These are phyloP conservation scores for Exsudoporus floridanus DNA, from an alignment of 1,284 basidiomycete species.

Conservation along the genomic window DNA sequence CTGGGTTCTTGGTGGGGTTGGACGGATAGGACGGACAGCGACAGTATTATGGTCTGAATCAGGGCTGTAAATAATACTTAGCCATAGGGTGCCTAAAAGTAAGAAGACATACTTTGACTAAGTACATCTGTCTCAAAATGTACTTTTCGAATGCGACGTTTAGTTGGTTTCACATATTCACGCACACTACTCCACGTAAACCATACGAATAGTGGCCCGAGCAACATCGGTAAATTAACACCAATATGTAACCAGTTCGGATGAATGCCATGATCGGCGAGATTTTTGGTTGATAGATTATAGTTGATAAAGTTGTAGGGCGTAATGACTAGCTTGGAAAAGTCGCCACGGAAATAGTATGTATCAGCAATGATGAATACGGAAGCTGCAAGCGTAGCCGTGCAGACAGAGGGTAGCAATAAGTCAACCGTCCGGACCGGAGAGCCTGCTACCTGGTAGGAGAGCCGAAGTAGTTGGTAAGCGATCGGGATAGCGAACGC, in stretches of 20 bases:
- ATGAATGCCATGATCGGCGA: slow-evolving; percentile 42
- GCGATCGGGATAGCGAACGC: slow-evolving; percentile 37
- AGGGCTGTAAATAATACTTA: slow-evolving; percentile 29
- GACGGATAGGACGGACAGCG: slow-evolving; percentile 35
- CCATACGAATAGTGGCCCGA: slow-evolving; percentile 37
- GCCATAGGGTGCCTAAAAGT: neutral
- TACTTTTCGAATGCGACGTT: slow-evolving; percentile 5
- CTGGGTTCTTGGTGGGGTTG: slow-evolving; percentile 45
- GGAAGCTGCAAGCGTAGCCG: slow-evolving; percentile 16
- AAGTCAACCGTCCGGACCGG: slow-evolving; percentile 3
- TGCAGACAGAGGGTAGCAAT: slow-evolving; percentile 20
- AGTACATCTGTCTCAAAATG: slow-evolving; percentile 16
- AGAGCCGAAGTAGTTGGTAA: slow-evolving; percentile 24
- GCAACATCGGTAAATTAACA: slow-evolving; percentile 42
- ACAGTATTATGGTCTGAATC: slow-evolving; percentile 32
- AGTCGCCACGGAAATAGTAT: slow-evolving; percentile 33
- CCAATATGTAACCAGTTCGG: slow-evolving; percentile 41
- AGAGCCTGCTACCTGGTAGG: slow-evolving; percentile 15
- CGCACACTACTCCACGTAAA: slow-evolving; percentile 11
- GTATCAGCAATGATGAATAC: slow-evolving; percentile 33
- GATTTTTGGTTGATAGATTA: slow-evolving; percentile 39
- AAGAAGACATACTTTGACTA: slow-evolving; percentile 20
- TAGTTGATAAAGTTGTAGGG: slow-evolving; percentile 43
- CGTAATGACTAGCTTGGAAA: slow-evolving; percentile 29
- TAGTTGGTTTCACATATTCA: slow-evolving; percentile 2